Evolutionary conservation across 176 grass and related monocot genomes (phyloP).

Genomic region (Puya raimondii): DNA sequence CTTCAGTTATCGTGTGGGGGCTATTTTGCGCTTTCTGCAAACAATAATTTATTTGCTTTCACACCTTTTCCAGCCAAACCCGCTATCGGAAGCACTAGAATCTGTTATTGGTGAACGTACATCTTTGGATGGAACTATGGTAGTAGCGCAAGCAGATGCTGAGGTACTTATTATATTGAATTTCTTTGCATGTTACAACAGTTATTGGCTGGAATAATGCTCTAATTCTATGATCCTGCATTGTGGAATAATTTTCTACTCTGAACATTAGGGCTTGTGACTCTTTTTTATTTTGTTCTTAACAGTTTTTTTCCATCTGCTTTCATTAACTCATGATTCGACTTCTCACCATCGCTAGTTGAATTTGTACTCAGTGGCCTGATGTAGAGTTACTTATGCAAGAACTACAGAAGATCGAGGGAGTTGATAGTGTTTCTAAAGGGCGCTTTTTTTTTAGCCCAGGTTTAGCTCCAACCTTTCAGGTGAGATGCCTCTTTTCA

Average conservation of each 20-base stretch:
- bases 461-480: conserved; percentile 83
- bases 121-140: conserved; percentile 58
- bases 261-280: not conserved
- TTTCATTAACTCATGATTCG: not conserved
- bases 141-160: conserved; percentile 58
- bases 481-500: conserved; percentile 26
- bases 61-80: conserved; percentile 39
- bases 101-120: conserved; percentile 53
- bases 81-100: conserved; percentile 43
- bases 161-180: conserved; percentile 38
- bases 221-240: not conserved
- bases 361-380: conserved; percentile 44
- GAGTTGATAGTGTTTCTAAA: conserved; percentile 65
- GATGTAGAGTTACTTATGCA: conserved; percentile 79
- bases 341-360: not conserved
- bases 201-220: too few species aligned
- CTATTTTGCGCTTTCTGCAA: conserved; percentile 7
- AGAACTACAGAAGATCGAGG: conserved; percentile 62
- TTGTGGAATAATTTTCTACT: not conserved
- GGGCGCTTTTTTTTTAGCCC: conserved; percentile 77
- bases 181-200: not conserved
- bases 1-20: not conserved
- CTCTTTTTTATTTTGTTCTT: too few species aligned
- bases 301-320: too few species aligned
- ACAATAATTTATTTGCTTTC: conserved; percentile 12